Conservation (phyloP, 495 filamentous ascomycete species). For the Podospora sp. region DNA sequence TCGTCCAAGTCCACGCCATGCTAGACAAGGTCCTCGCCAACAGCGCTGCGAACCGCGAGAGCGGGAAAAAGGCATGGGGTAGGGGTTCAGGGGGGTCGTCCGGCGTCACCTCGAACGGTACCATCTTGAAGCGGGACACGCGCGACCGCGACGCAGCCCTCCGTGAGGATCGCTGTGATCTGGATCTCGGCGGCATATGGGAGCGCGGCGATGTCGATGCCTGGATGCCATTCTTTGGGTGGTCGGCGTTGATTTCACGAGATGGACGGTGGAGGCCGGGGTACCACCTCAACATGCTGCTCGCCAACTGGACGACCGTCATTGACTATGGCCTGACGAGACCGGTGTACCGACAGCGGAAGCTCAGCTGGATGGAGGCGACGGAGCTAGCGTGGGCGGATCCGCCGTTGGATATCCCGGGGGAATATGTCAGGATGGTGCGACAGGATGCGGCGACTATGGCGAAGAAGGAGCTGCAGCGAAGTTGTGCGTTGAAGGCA, state of each 20-base stretch:
- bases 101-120: no score
- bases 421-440: neutral
- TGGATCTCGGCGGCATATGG: neutral
- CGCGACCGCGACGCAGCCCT: neutral
- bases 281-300: constrained; percentile 9
- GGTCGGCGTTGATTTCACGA: neutral
- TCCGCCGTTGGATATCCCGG: neutral
- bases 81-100: no score
- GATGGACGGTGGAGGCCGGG: constrained; percentile 1
- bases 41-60: neutral
- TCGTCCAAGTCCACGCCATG: constrained; percentile 4
- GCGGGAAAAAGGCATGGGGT: no score
- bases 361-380: neutral
- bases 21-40: neutral
- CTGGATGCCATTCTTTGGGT: neutral
- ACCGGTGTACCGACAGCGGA: constrained; percentile 2
- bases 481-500: neutral
- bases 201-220: neutral
- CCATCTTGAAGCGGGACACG: no score
- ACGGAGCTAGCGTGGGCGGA: neutral
- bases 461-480: constrained; percentile 3
- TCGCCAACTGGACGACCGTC: constrained; percentile 5
- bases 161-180: neutral
- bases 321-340: constrained; percentile 7
- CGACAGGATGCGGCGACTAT: constrained; percentile 3